These are phyloP conservation scores for Ampelocalamus luodianensis DNA, from an alignment of 176 grass and related monocot species.

Conservation along the genomic window DNA sequence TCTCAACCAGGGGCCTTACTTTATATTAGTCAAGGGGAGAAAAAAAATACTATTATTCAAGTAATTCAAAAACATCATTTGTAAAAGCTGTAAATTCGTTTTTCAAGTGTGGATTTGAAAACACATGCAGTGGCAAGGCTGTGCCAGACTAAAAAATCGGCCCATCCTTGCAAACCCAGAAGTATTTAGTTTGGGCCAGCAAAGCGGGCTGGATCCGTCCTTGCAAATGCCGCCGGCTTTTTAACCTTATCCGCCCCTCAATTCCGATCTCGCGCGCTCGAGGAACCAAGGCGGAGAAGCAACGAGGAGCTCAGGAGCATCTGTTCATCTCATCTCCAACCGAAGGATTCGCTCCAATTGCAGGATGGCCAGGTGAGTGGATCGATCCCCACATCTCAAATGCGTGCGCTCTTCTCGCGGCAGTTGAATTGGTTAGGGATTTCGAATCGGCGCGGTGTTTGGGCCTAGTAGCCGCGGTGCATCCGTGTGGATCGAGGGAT, in stretches of 20 bases:
- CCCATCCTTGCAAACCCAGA: background rate
- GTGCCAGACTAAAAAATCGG: background rate
- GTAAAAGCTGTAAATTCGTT: too few species aligned
- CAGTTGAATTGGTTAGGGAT: background rate
- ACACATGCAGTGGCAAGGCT: background rate
- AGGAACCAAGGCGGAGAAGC: background rate
- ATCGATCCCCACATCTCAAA: background rate
- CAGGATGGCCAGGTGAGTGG: background rate
- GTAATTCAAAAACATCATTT: too few species aligned
- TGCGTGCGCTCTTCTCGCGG: background rate
- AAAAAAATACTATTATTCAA: too few species aligned
- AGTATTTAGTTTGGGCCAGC: background rate
- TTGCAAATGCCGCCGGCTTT: background rate
- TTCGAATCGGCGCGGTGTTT: background rate
- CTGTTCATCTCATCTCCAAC: background rate
- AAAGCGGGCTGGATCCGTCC: background rate
- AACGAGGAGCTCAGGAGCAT: background rate
- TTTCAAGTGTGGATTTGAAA: too few species aligned
- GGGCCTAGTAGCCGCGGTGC: background rate
- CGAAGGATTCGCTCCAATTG: background rate
- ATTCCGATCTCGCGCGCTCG: conserved; percentile 8
- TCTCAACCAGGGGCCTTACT: too few species aligned
- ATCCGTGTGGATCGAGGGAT: background rate
- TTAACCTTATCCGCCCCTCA: background rate
- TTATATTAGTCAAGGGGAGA: too few species aligned